These are phyloP conservation scores for Penicillium diatomitis DNA, from an alignment of 495 filamentous ascomycete genomes.

Conservation along the genomic window DNA sequence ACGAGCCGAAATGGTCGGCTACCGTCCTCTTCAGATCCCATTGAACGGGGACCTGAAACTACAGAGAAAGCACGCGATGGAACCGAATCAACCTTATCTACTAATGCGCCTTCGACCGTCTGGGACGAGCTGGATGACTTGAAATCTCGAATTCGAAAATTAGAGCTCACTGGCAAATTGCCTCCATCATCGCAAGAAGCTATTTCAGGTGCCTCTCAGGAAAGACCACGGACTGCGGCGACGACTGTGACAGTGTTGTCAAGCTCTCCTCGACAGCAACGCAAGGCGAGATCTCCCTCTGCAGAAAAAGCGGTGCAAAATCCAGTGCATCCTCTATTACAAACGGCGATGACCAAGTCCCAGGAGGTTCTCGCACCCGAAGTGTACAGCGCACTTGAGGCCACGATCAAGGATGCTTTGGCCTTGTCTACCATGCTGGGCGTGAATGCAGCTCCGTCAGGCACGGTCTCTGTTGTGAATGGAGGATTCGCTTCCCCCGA, in stretches of 20 bases:
- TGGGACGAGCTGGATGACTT: slow-evolving; percentile 98
- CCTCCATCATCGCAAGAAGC: slow-evolving; percentile 72
- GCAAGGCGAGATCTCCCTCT: slow-evolving; percentile 45
- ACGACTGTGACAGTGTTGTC: slow-evolving; percentile 92
- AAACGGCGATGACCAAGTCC: slow-evolving; percentile 69
- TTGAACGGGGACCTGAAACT: slow-evolving; percentile 27
- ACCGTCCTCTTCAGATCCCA: slow-evolving; percentile 39
- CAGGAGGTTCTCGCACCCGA: slow-evolving; percentile 57
- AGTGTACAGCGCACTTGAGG: slow-evolving; percentile 72
- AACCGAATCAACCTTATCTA: slow-evolving; percentile 77
- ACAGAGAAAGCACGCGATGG: slow-evolving; percentile 49
- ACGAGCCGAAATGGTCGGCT: slow-evolving; percentile 38
- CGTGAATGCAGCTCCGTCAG: slow-evolving; percentile 54
- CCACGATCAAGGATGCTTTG: slow-evolving; percentile 72
- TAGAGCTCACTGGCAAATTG: slow-evolving; percentile 85
- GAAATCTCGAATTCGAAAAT: slow-evolving; percentile 82
- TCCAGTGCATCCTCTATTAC: slow-evolving; percentile 66
- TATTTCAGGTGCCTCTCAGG: slow-evolving; percentile 63
- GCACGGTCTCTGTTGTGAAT: slow-evolving; percentile 48
- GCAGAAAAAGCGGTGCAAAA: slow-evolving; percentile 27
- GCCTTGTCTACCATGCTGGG: slow-evolving; percentile 67
- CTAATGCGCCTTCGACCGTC: slow-evolving; percentile 80
- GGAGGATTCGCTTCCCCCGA: slow-evolving; percentile 49
- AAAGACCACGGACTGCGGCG: slow-evolving; percentile 81
- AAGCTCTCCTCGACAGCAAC: slow-evolving; percentile 64